Evolutionary conservation across 768 basidiomycete genomes (phyloP).

Genomic region (Austroboletus festivus): DNA sequence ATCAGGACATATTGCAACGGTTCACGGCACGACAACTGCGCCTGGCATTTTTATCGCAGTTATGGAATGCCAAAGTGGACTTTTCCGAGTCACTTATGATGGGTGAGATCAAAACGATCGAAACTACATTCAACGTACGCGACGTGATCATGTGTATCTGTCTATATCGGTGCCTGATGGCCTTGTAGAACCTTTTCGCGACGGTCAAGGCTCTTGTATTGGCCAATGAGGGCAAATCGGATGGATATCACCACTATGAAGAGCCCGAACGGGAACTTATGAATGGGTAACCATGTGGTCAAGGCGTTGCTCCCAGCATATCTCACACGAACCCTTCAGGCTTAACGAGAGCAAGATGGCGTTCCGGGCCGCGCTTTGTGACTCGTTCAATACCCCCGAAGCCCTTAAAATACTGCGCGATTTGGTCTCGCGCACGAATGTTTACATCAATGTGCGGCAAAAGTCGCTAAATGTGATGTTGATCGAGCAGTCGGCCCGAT

Average conservation of each 20-base stretch:
- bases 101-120: slow-evolving; percentile 82
- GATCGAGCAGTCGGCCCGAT: slow-evolving; percentile 61
- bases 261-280: slow-evolving; percentile 66
- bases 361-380: slow-evolving; percentile 87
- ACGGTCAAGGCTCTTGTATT: slow-evolving; percentile 76
- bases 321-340: slow-evolving; percentile 38
- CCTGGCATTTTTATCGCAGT: slow-evolving; percentile 84
- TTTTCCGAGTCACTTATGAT: slow-evolving; percentile 90
- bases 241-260: slow-evolving; percentile 65
- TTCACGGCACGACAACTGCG: slow-evolving; percentile 87
- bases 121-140: slow-evolving; percentile 80
- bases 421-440: slow-evolving; percentile 79
- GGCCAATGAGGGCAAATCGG: slow-evolving; percentile 46
- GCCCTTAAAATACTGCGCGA: slow-evolving; percentile 76
- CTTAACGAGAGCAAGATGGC: slow-evolving; percentile 68
- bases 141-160: background rate
- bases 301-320: slow-evolving; percentile 5
- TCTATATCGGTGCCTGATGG: slow-evolving; percentile 3
- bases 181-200: slow-evolving; percentile 86
- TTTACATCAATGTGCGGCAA: slow-evolving; percentile 75
- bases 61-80: slow-evolving; percentile 92
- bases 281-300: slow-evolving; percentile 44
- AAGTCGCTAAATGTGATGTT: slow-evolving; percentile 58
- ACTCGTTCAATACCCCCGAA: slow-evolving; percentile 94
- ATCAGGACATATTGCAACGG: slow-evolving; percentile 79